Evolutionary conservation across 805 yeast species (phyloP).

Genomic region (Zygosaccharomyces rouxii): DNA sequence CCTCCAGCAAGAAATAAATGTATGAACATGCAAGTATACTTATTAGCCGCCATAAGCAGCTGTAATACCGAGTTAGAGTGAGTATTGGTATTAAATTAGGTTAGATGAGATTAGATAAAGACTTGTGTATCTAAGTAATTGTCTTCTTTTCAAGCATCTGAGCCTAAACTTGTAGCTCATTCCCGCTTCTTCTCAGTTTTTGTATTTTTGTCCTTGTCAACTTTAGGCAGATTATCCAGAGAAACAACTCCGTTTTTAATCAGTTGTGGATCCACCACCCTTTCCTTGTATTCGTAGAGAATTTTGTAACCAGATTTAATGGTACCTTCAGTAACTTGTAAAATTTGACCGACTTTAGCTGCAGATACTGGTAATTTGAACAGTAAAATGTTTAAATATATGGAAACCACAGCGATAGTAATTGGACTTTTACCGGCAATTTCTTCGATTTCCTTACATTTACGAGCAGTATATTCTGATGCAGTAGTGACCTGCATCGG

Average conservation of each 20-base stretch:
- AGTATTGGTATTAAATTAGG: neutral
- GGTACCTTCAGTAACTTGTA: slow-evolving; percentile 97
- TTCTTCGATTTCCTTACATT: slow-evolving; percentile 86
- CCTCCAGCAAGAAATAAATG: too few relatives aligned
- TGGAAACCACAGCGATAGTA: slow-evolving; percentile 95
- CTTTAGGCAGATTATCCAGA: slow-evolving; percentile 31
- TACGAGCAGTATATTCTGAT: slow-evolving; percentile 87
- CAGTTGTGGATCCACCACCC: slow-evolving; percentile 45
- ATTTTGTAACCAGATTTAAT: slow-evolving; percentile 87
- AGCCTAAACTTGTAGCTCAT: neutral
- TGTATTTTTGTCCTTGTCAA: slow-evolving; percentile 29
- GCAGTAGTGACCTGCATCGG: slow-evolving; percentile 81
- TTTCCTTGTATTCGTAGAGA: slow-evolving; percentile 66
- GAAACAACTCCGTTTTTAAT: slow-evolving; percentile 30
- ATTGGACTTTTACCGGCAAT: slow-evolving; percentile 96
- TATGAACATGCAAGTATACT: too few relatives aligned
- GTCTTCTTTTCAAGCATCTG: too few relatives aligned
- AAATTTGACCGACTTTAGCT: slow-evolving; percentile 77
- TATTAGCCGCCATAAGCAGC: neutral
- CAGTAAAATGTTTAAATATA: slow-evolving; percentile 88
- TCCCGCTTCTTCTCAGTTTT: slow-evolving; percentile 18
- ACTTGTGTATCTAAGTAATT: neutral
- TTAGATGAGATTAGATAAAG: neutral
- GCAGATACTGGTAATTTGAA: slow-evolving; percentile 76
- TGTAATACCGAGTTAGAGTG: too few relatives aligned